phyloP scores from a whole-genome alignment of 306 rosid genomes.

The Biancaea sappan region DNA sequence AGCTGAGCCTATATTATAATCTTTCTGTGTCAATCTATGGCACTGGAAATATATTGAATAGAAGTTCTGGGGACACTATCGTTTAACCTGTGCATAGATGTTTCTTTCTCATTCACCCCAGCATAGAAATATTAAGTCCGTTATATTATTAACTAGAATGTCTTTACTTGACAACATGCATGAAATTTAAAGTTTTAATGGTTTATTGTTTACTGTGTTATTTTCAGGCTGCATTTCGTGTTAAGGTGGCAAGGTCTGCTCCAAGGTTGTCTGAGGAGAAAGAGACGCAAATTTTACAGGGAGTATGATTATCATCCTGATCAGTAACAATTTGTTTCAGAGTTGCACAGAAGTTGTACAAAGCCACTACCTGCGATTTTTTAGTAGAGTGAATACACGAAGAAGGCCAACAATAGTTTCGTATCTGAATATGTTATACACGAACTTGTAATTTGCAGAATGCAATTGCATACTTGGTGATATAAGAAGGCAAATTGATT shows the following conservation, averaged over 20 bases:
- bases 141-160: neutral
- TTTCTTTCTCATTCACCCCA: neutral
- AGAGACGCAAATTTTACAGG: slow-evolving; percentile 43
- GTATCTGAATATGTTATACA: slow-evolving; percentile 18
- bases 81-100: neutral
- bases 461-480: slow-evolving; percentile 10
- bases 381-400: slow-evolving; percentile 20
- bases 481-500: slow-evolving; percentile 10
- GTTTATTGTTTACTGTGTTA: neutral
- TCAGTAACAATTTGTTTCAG: neutral
- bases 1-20: neutral
- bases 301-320: slow-evolving; percentile 32
- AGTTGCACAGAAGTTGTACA: slow-evolving; percentile 52
- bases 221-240: slow-evolving; percentile 76
- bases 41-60: neutral
- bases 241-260: slow-evolving; percentile 65
- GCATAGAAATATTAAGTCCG: neutral
- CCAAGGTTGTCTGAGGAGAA: slow-evolving; percentile 34
- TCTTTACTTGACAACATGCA: neutral
- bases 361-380: slow-evolving; percentile 32
- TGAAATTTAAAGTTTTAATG: neutral
- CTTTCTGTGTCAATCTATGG: neutral
- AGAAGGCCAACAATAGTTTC: slow-evolving; percentile 25
- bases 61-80: neutral
- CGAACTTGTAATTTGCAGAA: slow-evolving; percentile 14